These are phyloP conservation scores for Pythium folliculosum DNA, from an alignment of 352 stramenopile genomes.

Conservation along the genomic window DNA sequence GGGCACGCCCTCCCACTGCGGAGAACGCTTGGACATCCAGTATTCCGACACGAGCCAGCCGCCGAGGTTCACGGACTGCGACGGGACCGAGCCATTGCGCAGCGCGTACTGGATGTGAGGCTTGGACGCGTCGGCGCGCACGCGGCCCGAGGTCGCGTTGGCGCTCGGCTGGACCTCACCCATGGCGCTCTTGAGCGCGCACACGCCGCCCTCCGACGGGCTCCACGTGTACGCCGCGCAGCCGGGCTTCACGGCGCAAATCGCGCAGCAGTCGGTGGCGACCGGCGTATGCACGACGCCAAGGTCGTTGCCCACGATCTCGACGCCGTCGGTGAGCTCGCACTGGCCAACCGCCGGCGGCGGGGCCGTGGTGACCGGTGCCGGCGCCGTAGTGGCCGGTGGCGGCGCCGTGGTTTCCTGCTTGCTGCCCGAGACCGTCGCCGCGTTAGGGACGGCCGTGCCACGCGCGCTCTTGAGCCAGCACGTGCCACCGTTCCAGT, in stretches of 20 bases:
- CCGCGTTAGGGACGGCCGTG: not conserved
- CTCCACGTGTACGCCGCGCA: conserved; percentile 38
- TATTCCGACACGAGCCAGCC: conserved; percentile 68
- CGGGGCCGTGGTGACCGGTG: not conserved
- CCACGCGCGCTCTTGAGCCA: conserved; percentile 44
- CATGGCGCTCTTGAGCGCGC: conserved; percentile 34
- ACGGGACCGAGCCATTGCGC: conserved; percentile 10
- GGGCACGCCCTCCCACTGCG: conserved; percentile 57
- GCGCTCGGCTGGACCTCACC: conserved; percentile 9
- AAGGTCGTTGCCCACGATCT: conserved; percentile 35
- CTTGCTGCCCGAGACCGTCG: conserved; percentile 7
- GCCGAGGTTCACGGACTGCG: conserved; percentile 62
- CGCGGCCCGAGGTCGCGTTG: not conserved
- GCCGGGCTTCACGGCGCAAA: not conserved
- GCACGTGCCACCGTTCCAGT: conserved; percentile 51
- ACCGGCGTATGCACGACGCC: not conserved
- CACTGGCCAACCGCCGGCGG: not conserved
- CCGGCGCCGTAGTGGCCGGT: not conserved
- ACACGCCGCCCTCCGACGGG: conserved; percentile 48
- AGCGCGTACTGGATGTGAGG: conserved; percentile 10
- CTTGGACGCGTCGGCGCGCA: conserved; percentile 1
- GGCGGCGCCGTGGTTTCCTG: not conserved
- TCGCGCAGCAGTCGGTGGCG: conserved; percentile 6
- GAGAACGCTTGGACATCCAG: conserved; percentile 55
- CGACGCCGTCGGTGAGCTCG: conserved; percentile 10